These are phyloP conservation scores for Eucalyptus cladocalyx DNA, from an alignment of 345 rosid genomes.

Conservation along the genomic window DNA sequence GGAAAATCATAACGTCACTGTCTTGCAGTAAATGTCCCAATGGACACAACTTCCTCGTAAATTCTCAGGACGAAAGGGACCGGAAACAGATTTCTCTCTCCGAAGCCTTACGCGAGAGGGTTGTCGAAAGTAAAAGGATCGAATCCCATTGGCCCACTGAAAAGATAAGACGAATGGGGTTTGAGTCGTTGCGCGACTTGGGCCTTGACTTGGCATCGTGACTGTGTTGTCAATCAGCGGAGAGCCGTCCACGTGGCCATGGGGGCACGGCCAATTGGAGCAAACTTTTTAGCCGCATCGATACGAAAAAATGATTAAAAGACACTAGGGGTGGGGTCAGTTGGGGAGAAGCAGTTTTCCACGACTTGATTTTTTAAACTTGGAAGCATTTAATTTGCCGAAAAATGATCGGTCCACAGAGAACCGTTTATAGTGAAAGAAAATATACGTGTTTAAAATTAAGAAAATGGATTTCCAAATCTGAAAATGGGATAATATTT, in stretches of 20 bases:
- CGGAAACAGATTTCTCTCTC: not conserved
- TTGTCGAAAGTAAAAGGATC: not conserved
- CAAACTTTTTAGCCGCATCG: not conserved
- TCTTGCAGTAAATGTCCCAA: not conserved
- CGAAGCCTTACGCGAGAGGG: not conserved
- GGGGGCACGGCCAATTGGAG: not conserved
- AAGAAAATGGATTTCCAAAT: not conserved
- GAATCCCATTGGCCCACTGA: not conserved
- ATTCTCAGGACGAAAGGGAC: not conserved
- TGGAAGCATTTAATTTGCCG: not conserved
- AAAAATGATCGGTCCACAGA: not conserved
- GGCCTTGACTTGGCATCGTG: not conserved
- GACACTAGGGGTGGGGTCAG: not conserved
- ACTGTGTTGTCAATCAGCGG: not conserved
- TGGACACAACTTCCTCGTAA: not conserved
- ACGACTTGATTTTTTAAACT: not conserved
- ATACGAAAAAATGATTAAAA: not conserved
- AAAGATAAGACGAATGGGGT: not conserved
- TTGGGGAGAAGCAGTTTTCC: not conserved
- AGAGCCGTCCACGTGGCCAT: not conserved
- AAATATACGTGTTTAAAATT: not conserved
- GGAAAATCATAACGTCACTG: not conserved
- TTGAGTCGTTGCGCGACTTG: not conserved
- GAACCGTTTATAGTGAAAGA: not conserved
- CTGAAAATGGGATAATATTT: not conserved